Conservation (phyloP, 2,329 filamentous ascomycete species). For the Cladosporium cucumerinum region DNA sequence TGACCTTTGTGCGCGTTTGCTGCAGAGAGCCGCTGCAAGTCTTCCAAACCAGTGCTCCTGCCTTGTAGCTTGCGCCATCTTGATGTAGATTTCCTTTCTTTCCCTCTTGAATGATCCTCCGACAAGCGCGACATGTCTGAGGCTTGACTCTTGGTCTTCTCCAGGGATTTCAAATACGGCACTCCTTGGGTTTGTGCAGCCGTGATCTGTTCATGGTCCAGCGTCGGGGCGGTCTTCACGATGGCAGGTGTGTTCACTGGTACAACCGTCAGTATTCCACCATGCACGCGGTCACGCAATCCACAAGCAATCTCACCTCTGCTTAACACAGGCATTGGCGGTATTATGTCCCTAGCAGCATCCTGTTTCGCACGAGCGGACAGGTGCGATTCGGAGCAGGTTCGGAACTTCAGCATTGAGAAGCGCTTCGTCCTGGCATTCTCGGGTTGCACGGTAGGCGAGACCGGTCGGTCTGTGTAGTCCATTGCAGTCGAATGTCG, state of each 20-base stretch:
- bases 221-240: constrained; percentile 86
- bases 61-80: constrained; percentile 31
- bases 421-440: constrained; percentile 48
- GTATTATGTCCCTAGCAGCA: constrained; percentile 48
- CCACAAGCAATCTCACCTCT: constrained; percentile 23
- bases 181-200: constrained; percentile 22
- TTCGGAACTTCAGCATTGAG: constrained; percentile 75
- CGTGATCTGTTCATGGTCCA: constrained; percentile 32
- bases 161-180: constrained; percentile 27
- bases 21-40: constrained; percentile 59
- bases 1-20: constrained; percentile 38
- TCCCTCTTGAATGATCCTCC: constrained; percentile 6
- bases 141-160: constrained; percentile 19
- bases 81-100: constrained; percentile 25
- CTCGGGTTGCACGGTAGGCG: constrained; percentile 26
- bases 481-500: constrained; percentile 26
- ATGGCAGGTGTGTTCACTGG: constrained; percentile 57
- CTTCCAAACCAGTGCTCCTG: constrained; percentile 35
- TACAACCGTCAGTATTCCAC: neutral
- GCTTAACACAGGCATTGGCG: constrained; percentile 42
- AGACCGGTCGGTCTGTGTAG: constrained; percentile 25
- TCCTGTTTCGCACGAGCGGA: constrained; percentile 72
- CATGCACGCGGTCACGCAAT: neutral
- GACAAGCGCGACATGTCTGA: constrained; percentile 16
- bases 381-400: constrained; percentile 89